These are phyloP conservation scores for cucumber (Cucumis sativus) DNA, from an alignment of 306 rosid genomes.

Conservation along the genomic window DNA sequence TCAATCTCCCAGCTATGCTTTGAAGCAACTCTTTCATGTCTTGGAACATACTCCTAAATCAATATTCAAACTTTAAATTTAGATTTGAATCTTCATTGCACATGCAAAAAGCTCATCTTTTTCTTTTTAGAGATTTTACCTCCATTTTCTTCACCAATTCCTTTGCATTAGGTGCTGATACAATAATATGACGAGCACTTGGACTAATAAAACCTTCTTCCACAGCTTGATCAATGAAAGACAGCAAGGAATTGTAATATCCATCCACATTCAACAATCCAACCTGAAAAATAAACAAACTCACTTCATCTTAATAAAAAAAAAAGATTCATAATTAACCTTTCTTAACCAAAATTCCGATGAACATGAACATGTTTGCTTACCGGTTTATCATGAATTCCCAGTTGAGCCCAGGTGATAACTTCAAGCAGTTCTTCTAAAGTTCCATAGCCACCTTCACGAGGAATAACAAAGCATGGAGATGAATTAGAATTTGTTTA, in stretches of 20 bases:
- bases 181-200: slow-evolving; percentile 82
- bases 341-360: background rate
- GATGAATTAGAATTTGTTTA: background rate
- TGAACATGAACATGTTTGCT: background rate
- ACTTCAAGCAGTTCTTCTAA: slow-evolving; percentile 98
- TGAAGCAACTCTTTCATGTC: slow-evolving; percentile 84
- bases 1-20: slow-evolving; percentile 87
- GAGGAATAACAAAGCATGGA: background rate
- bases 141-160: slow-evolving; percentile 85
- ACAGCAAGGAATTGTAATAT: slow-evolving; percentile 71
- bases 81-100: background rate
- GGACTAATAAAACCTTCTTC: slow-evolving; percentile 91
- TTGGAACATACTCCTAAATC: slow-evolving; percentile 62
- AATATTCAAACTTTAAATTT: background rate
- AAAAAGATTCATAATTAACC: background rate
- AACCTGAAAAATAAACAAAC: slow-evolving; percentile 33
- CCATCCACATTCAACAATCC: slow-evolving; percentile 97
- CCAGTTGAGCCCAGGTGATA: slow-evolving; percentile 97
- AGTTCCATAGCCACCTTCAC: slow-evolving; percentile 91
- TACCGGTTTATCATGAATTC: slow-evolving; percentile 96
- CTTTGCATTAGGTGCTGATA: slow-evolving; percentile 71
- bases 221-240: slow-evolving; percentile 87
- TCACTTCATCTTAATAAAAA: background rate
- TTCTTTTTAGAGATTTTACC: slow-evolving; percentile 21
- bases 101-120: too few species aligned